phyloP scores from a whole-genome alignment of 176 grass and related monocot genomes.

The Tillandsia fasciculata region DNA sequence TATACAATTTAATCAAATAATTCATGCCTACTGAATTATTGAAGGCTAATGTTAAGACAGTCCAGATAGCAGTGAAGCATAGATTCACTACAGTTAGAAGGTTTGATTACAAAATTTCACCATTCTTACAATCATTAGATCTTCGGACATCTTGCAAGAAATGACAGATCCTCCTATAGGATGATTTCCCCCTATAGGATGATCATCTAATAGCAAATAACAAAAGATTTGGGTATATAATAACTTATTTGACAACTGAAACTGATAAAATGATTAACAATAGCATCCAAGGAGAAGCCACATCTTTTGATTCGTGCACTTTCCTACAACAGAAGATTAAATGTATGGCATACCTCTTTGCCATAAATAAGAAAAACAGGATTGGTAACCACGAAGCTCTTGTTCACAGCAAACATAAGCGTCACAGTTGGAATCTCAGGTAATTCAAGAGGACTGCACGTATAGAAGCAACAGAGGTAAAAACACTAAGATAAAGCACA shows the following conservation, averaged over 20 bases:
- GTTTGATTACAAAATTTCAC: no score
- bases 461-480: conserved; percentile 23
- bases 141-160: no score
- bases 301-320: not conserved
- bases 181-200: no score
- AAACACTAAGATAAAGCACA: conserved; percentile 10
- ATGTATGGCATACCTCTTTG: conserved; percentile 38
- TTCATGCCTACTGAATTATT: not conserved
- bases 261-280: not conserved
- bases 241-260: not conserved
- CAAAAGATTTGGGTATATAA: not conserved
- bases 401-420: conserved; percentile 54
- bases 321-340: not conserved
- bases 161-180: no score
- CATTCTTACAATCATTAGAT: no score
- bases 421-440: conserved; percentile 56
- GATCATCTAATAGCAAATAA: not conserved
- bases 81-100: no score
- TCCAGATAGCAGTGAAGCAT: no score
- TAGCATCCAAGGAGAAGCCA: not conserved
- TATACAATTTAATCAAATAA: not conserved
- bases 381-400: conserved; percentile 67
- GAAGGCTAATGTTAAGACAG: not conserved
- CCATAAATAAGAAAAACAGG: conserved; percentile 38
- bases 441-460: conserved; percentile 54